These are phyloP conservation scores for Zelonia costaricensis DNA, from an alignment of 208 protist genomes.

Conservation along the genomic window DNA sequence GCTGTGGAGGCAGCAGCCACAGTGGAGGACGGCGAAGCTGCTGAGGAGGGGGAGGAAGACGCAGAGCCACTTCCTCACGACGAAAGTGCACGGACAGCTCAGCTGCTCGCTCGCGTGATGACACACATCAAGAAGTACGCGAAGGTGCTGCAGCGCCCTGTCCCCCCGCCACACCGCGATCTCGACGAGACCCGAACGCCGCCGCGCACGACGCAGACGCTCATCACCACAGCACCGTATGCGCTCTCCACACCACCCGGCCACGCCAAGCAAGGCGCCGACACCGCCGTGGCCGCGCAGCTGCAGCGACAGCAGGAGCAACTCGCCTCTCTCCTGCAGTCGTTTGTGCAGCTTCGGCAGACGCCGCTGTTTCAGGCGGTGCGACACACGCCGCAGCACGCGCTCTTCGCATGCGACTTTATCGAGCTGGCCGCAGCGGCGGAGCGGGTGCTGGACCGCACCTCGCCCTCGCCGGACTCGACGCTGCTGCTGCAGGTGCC, in stretches of 20 bases:
- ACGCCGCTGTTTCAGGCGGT: slow-evolving; percentile 32
- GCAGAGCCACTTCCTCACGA: neutral
- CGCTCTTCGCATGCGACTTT: slow-evolving; percentile 50
- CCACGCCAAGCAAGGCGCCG: neutral
- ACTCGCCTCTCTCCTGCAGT: slow-evolving; percentile 16
- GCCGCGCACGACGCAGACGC: neutral
- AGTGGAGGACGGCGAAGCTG: too few species aligned
- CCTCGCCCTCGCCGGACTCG: neutral
- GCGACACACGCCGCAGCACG: slow-evolving; percentile 32
- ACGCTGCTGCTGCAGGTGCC: slow-evolving; percentile 7
- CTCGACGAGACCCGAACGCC: neutral
- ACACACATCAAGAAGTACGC: slow-evolving; percentile 23
- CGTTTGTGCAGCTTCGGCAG: slow-evolving; percentile 34
- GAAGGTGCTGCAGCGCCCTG: neutral
- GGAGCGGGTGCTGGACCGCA: slow-evolving; percentile 40
- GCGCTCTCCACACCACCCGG: neutral
- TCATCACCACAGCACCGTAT: neutral
- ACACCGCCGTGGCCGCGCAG: neutral
- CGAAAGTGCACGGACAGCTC: neutral
- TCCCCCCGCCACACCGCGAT: neutral
- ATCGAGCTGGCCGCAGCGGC: slow-evolving; percentile 35
- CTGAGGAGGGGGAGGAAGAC: neutral
- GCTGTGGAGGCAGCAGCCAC: too few species aligned
- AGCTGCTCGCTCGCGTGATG: neutral
- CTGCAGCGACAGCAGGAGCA: slow-evolving; percentile 10